Conservation (phyloP, 2,329 filamentous ascomycete genomes). For the Leptosphaerulina australis region DNA sequence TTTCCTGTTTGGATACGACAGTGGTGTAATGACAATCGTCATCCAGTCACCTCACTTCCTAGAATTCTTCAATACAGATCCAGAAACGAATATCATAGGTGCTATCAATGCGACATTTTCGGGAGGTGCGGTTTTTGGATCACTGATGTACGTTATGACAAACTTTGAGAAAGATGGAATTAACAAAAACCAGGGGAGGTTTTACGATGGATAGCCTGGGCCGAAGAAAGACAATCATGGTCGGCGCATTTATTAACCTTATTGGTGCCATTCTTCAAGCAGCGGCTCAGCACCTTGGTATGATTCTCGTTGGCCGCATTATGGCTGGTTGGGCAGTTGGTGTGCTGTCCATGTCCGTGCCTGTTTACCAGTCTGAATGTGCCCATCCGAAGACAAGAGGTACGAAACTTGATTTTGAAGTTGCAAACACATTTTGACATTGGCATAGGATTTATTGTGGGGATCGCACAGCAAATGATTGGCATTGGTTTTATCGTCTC, state of each 20-base stretch:
- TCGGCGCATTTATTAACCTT: constrained; percentile 63
- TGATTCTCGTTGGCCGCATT: constrained; percentile 65
- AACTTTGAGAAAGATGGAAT: background rate
- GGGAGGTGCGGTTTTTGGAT: constrained; percentile 62
- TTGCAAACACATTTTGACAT: background rate
- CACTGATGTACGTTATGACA: constrained; percentile 50
- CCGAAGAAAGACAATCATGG: constrained; percentile 63
- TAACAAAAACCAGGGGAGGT: constrained; percentile 49
- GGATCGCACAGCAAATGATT: constrained; percentile 63
- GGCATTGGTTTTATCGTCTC: constrained; percentile 64
- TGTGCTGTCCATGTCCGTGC: constrained; percentile 64
- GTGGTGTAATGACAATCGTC: constrained; percentile 56
- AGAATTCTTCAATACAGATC: constrained; percentile 60
- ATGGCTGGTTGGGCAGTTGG: constrained; percentile 65
- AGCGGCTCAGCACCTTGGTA: constrained; percentile 60
- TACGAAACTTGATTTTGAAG: background rate
- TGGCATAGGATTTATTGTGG: constrained; percentile 56
- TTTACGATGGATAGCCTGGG: constrained; percentile 67
- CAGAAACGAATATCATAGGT: constrained; percentile 60
- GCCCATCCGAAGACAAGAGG: constrained; percentile 65
- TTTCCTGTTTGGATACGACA: constrained; percentile 49
- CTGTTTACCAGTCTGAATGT: constrained; percentile 68
- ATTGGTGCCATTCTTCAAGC: constrained; percentile 66
- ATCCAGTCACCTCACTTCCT: constrained; percentile 64
- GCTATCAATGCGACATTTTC: constrained; percentile 69